Evolutionary conservation across 2,329 filamentous ascomycete genomes (phyloP).

Genomic region (Colletotrichum cereale): DNA sequence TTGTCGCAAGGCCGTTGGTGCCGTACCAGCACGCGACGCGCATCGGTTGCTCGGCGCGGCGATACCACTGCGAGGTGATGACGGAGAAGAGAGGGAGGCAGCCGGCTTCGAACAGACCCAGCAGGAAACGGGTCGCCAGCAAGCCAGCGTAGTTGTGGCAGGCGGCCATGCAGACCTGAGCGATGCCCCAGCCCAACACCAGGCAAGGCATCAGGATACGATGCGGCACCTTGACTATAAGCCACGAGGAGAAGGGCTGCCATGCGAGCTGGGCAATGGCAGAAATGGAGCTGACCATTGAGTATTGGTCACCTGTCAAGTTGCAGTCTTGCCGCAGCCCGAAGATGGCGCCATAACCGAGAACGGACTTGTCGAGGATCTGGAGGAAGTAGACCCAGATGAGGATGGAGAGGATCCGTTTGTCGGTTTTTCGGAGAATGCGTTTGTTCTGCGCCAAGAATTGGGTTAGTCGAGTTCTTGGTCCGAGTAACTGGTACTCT

Average conservation of each 20-base stretch:
- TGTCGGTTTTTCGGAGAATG: constrained; percentile 73
- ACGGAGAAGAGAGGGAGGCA: constrained; percentile 60
- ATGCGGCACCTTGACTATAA: constrained; percentile 72
- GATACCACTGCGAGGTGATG: constrained; percentile 63
- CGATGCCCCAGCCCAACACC: constrained; percentile 59
- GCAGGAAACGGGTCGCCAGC: constrained; percentile 43
- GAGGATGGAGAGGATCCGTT: constrained; percentile 66
- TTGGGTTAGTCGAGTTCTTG: constrained; percentile 4
- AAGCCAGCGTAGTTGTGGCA: constrained; percentile 41
- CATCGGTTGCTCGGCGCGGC: constrained; percentile 68
- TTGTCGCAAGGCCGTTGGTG: constrained; percentile 69
- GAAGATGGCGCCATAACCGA: constrained; percentile 70
- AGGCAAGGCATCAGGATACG: constrained; percentile 67
- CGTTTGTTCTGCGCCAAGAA: constrained; percentile 57
- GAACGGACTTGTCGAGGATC: constrained; percentile 69
- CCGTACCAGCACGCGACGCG: constrained; percentile 76
- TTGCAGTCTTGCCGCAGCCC: constrained; percentile 63
- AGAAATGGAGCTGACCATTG: constrained; percentile 67
- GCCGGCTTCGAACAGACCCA: constrained; percentile 43
- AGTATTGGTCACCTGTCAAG: constrained; percentile 67
- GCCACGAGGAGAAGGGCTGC: constrained; percentile 70
- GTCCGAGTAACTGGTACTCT: background rate
- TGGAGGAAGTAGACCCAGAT: constrained; percentile 72
- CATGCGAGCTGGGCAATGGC: constrained; percentile 71
- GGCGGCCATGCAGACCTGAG: constrained; percentile 51